Evolutionary conservation across 306 rosid genomes (phyloP), one percentile per base, ranked within the genome.

Genomic region (Neltuma alba): DNA sequence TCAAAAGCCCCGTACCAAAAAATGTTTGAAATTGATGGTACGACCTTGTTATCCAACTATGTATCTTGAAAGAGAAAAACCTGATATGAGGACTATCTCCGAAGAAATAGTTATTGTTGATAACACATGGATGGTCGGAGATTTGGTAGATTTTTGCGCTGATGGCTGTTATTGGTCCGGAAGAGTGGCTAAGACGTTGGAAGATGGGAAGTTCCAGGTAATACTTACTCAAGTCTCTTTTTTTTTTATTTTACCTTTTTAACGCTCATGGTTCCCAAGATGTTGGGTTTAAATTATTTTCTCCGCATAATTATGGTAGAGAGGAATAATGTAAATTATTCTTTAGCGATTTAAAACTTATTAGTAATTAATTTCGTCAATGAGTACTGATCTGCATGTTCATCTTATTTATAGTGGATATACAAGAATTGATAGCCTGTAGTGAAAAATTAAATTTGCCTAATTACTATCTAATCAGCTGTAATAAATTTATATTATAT

Each of bases 101-200:
- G 89, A 85, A 83, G 83, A 65, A 55, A 50, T 84, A 40, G 93
- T 89, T 63, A 61, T 89, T 52, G 80, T 83, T 71, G 63, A 73
- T 61, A 83, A 85, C 47, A 61, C 2, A 33, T 89, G 95, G 99
- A 91, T 86, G 79, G 88, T 88, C 69, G 99, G 97, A 57, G 89
- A 94, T 87, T 87, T 91, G 84, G 95, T 94, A 36, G 99, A 94
- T 83, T 94, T 97, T 95, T 80, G 63, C 78, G 23, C 55, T 21
- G 97, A 91, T 78, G 87, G 77, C 66, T 94, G 97, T 70, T 84
- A 83, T 87, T 94, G 99, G 99, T 91, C 95, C 12, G 97, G 91
- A 70, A 85, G 18, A 76, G 80, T 92, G 64, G 72, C 76, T 72
- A 54, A 90, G 72, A 28, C 89, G 69, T 72, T 85, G 82, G 89